Conservation (phyloP, 108 stramenopile genomes). For the Nitzschia inconspicua region DNA sequence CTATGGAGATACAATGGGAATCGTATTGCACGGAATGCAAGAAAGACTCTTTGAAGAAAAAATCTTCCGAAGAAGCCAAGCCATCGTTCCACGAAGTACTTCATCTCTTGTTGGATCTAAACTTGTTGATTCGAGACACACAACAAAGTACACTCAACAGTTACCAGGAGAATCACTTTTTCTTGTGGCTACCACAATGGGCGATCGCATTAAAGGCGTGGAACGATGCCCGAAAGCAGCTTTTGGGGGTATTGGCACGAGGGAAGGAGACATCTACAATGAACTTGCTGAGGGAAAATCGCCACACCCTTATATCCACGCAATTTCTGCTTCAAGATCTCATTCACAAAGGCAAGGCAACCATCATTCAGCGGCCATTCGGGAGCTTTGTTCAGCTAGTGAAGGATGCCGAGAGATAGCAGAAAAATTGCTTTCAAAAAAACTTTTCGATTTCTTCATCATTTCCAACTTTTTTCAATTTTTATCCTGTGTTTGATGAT, state of each 20-base stretch:
- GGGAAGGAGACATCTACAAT: slow-evolving; percentile 16
- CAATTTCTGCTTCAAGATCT: slow-evolving; percentile 24
- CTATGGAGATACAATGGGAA: slow-evolving; percentile 18
- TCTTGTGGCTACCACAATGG: slow-evolving; percentile 31
- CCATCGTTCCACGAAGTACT: slow-evolving; percentile 8
- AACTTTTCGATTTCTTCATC: too few relatives aligned
- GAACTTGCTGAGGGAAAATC: slow-evolving; percentile 21
- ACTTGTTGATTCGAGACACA: slow-evolving; percentile 20
- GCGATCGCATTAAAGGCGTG: slow-evolving; percentile 19
- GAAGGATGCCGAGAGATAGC: too few relatives aligned
- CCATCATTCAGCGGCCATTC: slow-evolving; percentile 23
- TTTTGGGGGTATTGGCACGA: slow-evolving; percentile 9
- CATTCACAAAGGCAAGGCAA: background rate
- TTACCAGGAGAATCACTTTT: background rate
- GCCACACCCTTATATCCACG: slow-evolving; percentile 19
- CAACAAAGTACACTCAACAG: background rate
- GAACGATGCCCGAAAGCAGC: slow-evolving; percentile 21
- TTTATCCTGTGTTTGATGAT: too few relatives aligned
- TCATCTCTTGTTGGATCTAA: slow-evolving; percentile 2
- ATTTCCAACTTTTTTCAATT: too few relatives aligned
- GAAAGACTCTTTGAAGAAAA: background rate
- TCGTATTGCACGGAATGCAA: background rate
- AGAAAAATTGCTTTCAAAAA: too few relatives aligned
- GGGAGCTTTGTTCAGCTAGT: slow-evolving; percentile 26
- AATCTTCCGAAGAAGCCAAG: background rate